Evolutionary conservation across 2,329 filamentous ascomycete genomes (phyloP), one percentile per base, ranked within the genome.

Genomic region (Aspergillus sp.): DNA sequence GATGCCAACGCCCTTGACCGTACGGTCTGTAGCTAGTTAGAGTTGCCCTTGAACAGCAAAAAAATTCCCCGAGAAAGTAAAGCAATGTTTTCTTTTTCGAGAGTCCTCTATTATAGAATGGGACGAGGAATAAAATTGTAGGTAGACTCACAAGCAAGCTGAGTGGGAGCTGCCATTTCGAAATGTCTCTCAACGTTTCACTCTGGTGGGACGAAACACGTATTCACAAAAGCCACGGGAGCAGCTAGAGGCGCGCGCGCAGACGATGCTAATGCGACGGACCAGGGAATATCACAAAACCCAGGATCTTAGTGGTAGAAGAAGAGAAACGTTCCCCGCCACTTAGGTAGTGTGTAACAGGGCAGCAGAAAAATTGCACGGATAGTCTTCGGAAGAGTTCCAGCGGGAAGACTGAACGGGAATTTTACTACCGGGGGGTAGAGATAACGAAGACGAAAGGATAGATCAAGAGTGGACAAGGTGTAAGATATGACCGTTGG

Each of bases 1-100:
- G 79, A 98, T 84, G 73, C 93, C 93, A 82, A 99, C 93, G 78
- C 88, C 89, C 88, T 97, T 98, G 81, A 93, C 90, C 79, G 95
- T 97, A 82, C 95, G 92, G 85, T 90, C 86, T 88, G 68, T 84
- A 63, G 56, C 61, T 32, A 66, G 60, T 69, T 59, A 68, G 63
- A 58, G 65, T 53, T 36, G 30, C 49, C 25, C 36, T 32, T 15
- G n/a, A 10, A 23, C 8, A 25, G 10, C 13, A 10, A 3, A 11
- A 36, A 3, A 13, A 27, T n/a, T n/a, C 30, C 2, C 19, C 6
- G 17, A 57, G 10, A 41, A 49, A 41, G 15, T 36, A 13, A 53
- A 15, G 32, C 2, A 1, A 36, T 36, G 10, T 13, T 36, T 36
- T 36, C 11, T 36, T 36, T 13, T 13, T 13, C 32, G 0, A 1